phyloP scores from a whole-genome alignment of 768 basidiomycete species.

The Lactarius hatsudake region DNA sequence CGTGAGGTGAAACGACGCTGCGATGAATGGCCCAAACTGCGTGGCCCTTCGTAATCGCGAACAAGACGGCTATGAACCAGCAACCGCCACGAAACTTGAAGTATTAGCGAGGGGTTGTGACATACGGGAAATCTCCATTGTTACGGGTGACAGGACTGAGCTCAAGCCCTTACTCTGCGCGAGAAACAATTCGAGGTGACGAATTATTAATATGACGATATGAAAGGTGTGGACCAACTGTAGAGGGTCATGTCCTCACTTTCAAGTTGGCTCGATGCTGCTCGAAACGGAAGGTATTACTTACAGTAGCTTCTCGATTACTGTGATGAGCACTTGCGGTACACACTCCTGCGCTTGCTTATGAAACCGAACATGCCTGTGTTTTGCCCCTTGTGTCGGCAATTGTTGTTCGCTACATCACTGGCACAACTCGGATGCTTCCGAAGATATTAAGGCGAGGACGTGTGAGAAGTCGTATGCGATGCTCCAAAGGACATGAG shows the following conservation, averaged over 20 bases:
- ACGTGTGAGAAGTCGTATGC: no score
- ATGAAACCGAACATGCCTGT: no score
- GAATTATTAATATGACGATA: background rate
- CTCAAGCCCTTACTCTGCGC: conserved; percentile 4
- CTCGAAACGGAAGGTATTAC: no score
- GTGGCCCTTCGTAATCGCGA: conserved; percentile 1
- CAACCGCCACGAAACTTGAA: background rate
- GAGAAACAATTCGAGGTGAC: background rate
- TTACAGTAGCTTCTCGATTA: no score
- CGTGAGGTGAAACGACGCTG: background rate
- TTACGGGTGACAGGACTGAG: conserved; percentile 1
- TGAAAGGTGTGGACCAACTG: conserved; percentile 9
- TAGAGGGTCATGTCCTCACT: no score
- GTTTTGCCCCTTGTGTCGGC: no score
- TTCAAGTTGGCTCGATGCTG: no score
- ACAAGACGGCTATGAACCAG: background rate
- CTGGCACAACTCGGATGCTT: conserved; percentile 20
- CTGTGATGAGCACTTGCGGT: no score
- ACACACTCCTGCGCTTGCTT: no score
- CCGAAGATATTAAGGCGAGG: conserved; percentile 31
- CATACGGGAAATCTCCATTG: background rate
- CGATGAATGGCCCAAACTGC: conserved; percentile 6
- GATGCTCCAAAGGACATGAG: conserved; percentile 29
- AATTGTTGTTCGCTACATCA: no score
- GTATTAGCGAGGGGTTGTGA: background rate